Base-by-base conservation (phyloP, 768 basidiomycete species). In the Mrakia frigida region DNA sequence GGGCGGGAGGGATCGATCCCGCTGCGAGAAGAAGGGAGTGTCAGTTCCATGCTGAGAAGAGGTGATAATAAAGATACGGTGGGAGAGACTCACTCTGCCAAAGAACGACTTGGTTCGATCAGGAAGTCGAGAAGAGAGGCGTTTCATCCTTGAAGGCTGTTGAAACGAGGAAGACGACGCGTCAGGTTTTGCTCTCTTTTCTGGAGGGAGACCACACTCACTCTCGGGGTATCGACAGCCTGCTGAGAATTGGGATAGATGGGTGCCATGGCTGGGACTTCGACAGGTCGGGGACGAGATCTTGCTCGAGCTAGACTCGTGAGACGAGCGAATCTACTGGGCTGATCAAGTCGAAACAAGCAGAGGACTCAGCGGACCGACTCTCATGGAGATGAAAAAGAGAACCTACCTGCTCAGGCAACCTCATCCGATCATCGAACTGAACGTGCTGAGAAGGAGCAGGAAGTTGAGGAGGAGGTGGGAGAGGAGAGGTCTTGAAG, bases 401-500 rank as follows among this genome's bases (percentile, higher is more conserved):
- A 6, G 23, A 23, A 3, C 33, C 13, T 1, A 37, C 61, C 33
- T 63, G 33, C 7, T 10, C 9, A 35, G n/a, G 28, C 2, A 31
- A 9, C 0, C 31, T 25, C 7, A 3, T 23, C 14, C 10, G 7
- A n/a, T 63, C 61, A 2, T 33, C 31, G 14, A 33, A 33, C 31
- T 63, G 31, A 16, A 63, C 61, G 13, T 63, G 61, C 33, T 63
- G 33, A 1, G 61, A 63, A 3, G 61, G 33, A n/a, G n/a, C n/a
- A 18, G 46, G 46, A 50, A 18, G 14, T 6, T 50, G 46, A 33
- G 31, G 31, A 21, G 61, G n/a, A 63, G 61, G 61, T 14, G 61
- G 61, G 3, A 63, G 61, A 11, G 61, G 61, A 2, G 61, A 63
- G 31, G 61, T 63, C 61, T 63, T 63, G 61, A 63, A 63, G 61